Percentiles rank a stretch among this genome's conserved stretches.
phyloP scores from a whole-genome alignment of 176 grass and related monocot genomes.

The Phoenix dactylifera region DNA sequence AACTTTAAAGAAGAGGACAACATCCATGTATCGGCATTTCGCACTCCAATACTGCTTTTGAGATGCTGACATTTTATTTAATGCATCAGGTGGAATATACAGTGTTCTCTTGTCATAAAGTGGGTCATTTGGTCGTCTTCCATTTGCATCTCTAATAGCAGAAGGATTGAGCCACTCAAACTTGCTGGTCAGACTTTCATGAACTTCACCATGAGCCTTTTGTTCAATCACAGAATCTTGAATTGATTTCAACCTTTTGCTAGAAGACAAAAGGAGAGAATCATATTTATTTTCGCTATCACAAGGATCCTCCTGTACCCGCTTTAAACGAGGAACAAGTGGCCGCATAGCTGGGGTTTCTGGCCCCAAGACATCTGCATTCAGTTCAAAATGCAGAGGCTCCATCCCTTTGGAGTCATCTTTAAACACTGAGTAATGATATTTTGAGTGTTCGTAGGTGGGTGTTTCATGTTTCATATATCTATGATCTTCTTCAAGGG shows the following conservation, averaged over 20 bases:
- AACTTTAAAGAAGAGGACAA: constrained; percentile 95
- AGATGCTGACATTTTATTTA: constrained; percentile 88
- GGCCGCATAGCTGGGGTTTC: constrained; percentile 58
- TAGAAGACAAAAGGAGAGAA: constrained; percentile 32
- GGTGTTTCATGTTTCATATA: constrained; percentile 9
- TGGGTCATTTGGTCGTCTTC: constrained; percentile 49
- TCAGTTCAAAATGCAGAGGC: constrained; percentile 30
- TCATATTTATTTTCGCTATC: constrained; percentile 8
- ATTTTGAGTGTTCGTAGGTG: constrained; percentile 18
- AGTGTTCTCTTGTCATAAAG: constrained; percentile 83
- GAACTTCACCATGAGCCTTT: constrained; percentile 23
- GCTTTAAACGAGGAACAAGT: constrained; percentile 49
- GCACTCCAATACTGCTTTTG: constrained; percentile 97
- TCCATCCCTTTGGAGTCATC: neutral
- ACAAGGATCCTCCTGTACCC: constrained; percentile 50
- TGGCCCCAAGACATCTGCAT: constrained; percentile 45
- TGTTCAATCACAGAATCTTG: constrained; percentile 18
- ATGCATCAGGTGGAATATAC: constrained; percentile 72
- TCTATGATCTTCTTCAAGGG: constrained; percentile 8
- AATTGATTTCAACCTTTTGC: constrained; percentile 50
- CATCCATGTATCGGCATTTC: constrained; percentile 90
- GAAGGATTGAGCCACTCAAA: constrained; percentile 81
- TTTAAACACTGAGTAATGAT: constrained; percentile 11
- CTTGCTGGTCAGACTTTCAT: constrained; percentile 53
- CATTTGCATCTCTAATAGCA: constrained; percentile 72